A percentile compares a stretch with the other conserved stretches of the same genome.
These are phyloP conservation scores for Reticulascus tulasneorum DNA, from an alignment of 2,329 filamentous ascomycete species.

Conservation along the genomic window DNA sequence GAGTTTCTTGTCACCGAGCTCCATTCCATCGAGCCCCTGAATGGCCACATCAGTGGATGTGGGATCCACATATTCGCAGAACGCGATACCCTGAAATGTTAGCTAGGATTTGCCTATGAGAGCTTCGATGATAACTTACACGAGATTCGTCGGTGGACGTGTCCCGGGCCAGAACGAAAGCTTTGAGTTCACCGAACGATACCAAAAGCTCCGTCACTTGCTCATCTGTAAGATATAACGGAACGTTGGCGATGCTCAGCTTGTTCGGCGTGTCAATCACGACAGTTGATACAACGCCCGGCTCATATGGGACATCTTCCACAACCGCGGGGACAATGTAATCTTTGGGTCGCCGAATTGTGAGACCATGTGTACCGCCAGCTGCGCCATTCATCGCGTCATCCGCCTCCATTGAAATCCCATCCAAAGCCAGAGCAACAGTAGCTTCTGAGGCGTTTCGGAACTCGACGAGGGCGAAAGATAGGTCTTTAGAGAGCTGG, in stretches of 20 bases:
- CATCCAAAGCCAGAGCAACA: slow-evolving; percentile 83
- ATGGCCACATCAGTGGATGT: slow-evolving; percentile 77
- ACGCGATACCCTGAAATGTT: slow-evolving; percentile 75
- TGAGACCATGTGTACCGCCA: slow-evolving; percentile 53
- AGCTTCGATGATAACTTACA: slow-evolving; percentile 47
- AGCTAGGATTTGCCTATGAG: slow-evolving; percentile 15
- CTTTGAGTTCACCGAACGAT: slow-evolving; percentile 89
- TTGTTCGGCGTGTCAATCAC: slow-evolving; percentile 95
- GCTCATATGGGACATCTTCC: slow-evolving; percentile 69
- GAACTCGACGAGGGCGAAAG: slow-evolving; percentile 89
- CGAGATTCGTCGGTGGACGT: slow-evolving; percentile 78
- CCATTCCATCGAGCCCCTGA: slow-evolving; percentile 88
- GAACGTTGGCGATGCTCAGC: slow-evolving; percentile 87
- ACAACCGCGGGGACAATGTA: slow-evolving; percentile 86
- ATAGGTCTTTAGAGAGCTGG: slow-evolving; percentile 73
- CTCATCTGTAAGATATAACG: slow-evolving; percentile 81
- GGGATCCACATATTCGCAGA: slow-evolving; percentile 88
- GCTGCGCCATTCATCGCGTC: slow-evolving; percentile 53
- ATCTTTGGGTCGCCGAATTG: slow-evolving; percentile 86
- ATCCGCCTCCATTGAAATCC: slow-evolving; percentile 78
- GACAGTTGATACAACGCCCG: slow-evolving; percentile 70
- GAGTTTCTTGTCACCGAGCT: slow-evolving; percentile 80
- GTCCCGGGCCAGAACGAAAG: slow-evolving; percentile 88
- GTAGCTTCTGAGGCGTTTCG: slow-evolving; percentile 84
- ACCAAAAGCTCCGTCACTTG: slow-evolving; percentile 87